phyloP scores from a whole-genome alignment of 2,329 filamentous ascomycete species.

The Epichloe scottii region DNA sequence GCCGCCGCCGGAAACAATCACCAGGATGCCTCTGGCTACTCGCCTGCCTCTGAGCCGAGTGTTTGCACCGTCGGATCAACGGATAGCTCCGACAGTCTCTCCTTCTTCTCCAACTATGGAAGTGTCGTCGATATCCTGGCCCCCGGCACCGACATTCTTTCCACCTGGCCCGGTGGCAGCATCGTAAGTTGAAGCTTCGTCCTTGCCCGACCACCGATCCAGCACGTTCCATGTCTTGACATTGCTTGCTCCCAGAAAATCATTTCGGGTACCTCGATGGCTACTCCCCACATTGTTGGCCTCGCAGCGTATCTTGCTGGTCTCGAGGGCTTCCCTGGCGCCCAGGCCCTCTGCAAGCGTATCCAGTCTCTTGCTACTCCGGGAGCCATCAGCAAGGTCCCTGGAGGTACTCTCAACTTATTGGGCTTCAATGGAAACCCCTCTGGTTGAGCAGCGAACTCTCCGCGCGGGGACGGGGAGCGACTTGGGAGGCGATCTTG shows the following conservation, averaged over 20 bases:
- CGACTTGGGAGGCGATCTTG: neutral
- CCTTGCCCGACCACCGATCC: neutral
- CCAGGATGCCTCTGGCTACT: constrained; percentile 29
- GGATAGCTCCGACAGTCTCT: constrained; percentile 23
- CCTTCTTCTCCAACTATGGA: constrained; percentile 41
- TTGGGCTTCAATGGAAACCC: constrained; percentile 13
- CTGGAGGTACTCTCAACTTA: constrained; percentile 11
- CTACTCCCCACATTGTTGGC: constrained; percentile 29
- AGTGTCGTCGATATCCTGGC: constrained; percentile 36
- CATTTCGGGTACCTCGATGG: constrained; percentile 34
- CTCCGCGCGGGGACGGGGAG: neutral
- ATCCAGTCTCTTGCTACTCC: constrained; percentile 3
- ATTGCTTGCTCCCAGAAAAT: constrained; percentile 13
- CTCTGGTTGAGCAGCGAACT: neutral
- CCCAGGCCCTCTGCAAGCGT: constrained; percentile 9
- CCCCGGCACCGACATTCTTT: constrained; percentile 33
- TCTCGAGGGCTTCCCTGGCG: constrained; percentile 18
- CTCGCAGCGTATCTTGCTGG: constrained; percentile 32
- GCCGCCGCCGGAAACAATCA: constrained; percentile 43
- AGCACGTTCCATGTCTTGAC: neutral
- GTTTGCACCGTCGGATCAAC: constrained; percentile 44
- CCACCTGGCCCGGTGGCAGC: constrained; percentile 31
- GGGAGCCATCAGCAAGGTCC: constrained; percentile 14
- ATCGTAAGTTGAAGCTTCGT: constrained; percentile 9
- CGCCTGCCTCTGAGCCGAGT: constrained; percentile 33